These are phyloP conservation scores for Fusarium nodosum DNA, from an alignment of 2,329 filamentous ascomycete genomes.

Conservation along the genomic window DNA sequence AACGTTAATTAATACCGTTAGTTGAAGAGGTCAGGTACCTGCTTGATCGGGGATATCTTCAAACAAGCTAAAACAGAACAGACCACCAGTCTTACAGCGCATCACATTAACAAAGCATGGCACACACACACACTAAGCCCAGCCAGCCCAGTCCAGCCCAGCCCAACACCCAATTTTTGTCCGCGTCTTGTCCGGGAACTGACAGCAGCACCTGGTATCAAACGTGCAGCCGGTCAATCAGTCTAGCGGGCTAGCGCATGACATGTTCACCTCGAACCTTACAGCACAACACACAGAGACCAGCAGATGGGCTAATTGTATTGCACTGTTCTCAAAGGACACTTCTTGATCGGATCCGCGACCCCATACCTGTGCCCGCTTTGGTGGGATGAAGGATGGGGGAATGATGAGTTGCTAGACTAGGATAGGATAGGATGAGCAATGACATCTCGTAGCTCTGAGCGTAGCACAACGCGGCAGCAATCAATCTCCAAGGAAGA, in stretches of 20 bases:
- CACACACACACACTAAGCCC: background rate
- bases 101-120: background rate
- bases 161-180: conserved; percentile 4
- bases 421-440: conserved; percentile 13
- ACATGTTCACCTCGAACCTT: conserved; percentile 25
- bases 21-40: conserved; percentile 6
- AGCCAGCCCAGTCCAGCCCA: background rate
- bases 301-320: conserved; percentile 28
- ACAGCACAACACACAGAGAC: background rate
- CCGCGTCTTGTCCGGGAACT: conserved; percentile 29
- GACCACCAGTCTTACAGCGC: background rate
- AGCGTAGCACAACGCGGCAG: background rate
- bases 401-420: conserved; percentile 3
- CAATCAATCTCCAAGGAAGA: conserved; percentile 2
- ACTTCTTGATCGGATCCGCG: conserved; percentile 27
- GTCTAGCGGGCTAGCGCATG: conserved; percentile 40
- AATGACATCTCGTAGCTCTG: conserved; percentile 35
- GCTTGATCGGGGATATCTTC: conserved; percentile 29
- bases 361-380: conserved; percentile 28
- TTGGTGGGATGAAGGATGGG: conserved; percentile 27
- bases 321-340: conserved; percentile 23
- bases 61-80: conserved; percentile 33
- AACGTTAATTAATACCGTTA: conserved; percentile 8
- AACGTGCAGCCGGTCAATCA: conserved; percentile 42
- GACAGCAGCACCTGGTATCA: conserved; percentile 32